phyloP scores from a whole-genome alignment of 148 eudicot species.

The Nepenthes gracilis region DNA sequence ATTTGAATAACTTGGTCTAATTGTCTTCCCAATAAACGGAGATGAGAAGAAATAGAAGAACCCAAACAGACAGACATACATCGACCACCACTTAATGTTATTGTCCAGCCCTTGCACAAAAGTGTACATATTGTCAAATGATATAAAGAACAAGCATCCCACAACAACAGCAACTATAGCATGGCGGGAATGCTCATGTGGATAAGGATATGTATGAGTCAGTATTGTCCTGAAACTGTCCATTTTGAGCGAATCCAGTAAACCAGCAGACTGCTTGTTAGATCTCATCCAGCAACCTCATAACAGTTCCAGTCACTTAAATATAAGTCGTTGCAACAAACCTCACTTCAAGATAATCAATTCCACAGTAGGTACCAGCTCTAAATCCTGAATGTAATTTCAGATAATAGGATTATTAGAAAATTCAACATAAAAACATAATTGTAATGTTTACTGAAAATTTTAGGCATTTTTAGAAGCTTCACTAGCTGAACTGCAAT shows the following conservation, averaged over 20 bases:
- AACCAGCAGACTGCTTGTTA: slow-evolving; percentile 46
- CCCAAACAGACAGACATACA: slow-evolving; percentile 84
- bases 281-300: slow-evolving; percentile 37
- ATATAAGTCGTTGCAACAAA: background rate
- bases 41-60: slow-evolving; percentile 99
- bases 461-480: no score
- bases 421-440: no score
- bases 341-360: slow-evolving; percentile 2
- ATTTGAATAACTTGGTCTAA: slow-evolving; percentile 94
- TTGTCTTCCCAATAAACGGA: slow-evolving; percentile 90
- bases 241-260: slow-evolving; percentile 73
- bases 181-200: slow-evolving; percentile 96
- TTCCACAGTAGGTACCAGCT: background rate
- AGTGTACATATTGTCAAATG: slow-evolving; percentile 91
- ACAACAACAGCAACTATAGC: slow-evolving; percentile 78
- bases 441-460: no score
- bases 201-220: slow-evolving; percentile 82
- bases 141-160: slow-evolving; percentile 93
- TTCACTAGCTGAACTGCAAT: no score
- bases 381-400: background rate
- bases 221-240: slow-evolving; percentile 82
- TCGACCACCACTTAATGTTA: slow-evolving; percentile 99
- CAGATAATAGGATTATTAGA: background rate
- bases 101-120: slow-evolving; percentile 81
- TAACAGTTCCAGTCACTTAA: slow-evolving; percentile 10